A percentile compares a stretch with the other conserved stretches of the same genome.
phyloP scores from a whole-genome alignment of 192 early-diverging fungal genomes.

The Chytriomyces hyalinus region DNA sequence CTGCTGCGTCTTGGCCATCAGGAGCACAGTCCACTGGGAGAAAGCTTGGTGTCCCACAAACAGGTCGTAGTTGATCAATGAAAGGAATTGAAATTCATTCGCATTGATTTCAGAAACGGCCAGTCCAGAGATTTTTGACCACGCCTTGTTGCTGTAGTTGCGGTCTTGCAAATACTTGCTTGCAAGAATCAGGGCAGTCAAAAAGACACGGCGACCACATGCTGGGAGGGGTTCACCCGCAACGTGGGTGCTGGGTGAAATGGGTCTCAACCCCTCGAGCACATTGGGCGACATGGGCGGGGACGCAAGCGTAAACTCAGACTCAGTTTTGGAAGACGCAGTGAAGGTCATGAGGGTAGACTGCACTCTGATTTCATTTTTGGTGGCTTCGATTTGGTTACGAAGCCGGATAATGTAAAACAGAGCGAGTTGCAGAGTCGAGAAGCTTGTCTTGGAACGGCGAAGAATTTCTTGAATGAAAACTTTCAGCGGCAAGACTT shows the following conservation, averaged over 20 bases:
- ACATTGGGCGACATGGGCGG: neutral
- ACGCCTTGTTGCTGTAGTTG: slow-evolving; percentile 71
- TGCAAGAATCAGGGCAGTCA: slow-evolving; percentile 70
- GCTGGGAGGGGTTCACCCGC: slow-evolving; percentile 62
- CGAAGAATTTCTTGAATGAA: slow-evolving; percentile 79
- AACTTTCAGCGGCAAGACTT: slow-evolving; percentile 60
- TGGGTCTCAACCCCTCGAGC: neutral
- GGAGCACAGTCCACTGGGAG: slow-evolving; percentile 60
- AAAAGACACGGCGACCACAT: slow-evolving; percentile 66
- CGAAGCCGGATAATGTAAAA: slow-evolving; percentile 71
- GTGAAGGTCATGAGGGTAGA: neutral
- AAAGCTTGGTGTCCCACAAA: slow-evolving; percentile 66
- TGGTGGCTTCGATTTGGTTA: slow-evolving; percentile 29
- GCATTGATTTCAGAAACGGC: slow-evolving; percentile 76
- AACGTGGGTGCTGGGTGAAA: slow-evolving; percentile 42
- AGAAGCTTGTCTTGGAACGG: slow-evolving; percentile 77
- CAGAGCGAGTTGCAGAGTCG: slow-evolving; percentile 78
- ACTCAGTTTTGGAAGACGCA: neutral
- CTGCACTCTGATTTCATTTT: slow-evolving; percentile 25
- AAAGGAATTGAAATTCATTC: slow-evolving; percentile 79
- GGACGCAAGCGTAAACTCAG: neutral
- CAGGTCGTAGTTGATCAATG: slow-evolving; percentile 76
- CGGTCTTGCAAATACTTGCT: slow-evolving; percentile 74
- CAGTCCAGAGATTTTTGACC: slow-evolving; percentile 82
- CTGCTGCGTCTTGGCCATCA: slow-evolving; percentile 31